phyloP scores from a whole-genome alignment of 2,329 filamentous ascomycete species.

The Cytospora piceicola region DNA sequence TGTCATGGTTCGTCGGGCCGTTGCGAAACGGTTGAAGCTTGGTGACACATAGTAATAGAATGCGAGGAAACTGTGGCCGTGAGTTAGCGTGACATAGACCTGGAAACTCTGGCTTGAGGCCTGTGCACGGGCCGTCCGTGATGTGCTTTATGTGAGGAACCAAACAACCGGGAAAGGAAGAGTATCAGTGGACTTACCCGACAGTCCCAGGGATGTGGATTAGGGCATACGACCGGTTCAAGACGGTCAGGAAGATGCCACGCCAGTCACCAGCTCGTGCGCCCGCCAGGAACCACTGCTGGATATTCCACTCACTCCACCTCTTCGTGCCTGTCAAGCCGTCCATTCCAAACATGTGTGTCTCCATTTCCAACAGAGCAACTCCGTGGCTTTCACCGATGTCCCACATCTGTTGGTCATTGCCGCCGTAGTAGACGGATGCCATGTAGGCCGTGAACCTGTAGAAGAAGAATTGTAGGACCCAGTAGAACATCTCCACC shows the following conservation, averaged over 20 bases:
- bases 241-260: conserved; percentile 44
- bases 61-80: conserved; percentile 57
- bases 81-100: conserved; percentile 6
- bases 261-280: conserved; percentile 43
- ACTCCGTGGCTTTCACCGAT: conserved; percentile 50
- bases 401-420: conserved; percentile 47
- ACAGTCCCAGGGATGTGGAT: conserved; percentile 57
- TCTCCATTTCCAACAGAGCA: conserved; percentile 48
- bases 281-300: conserved; percentile 48
- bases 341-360: conserved; percentile 35
- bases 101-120: not conserved
- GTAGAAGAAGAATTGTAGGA: conserved; percentile 68
- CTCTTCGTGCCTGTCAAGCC: conserved; percentile 38
- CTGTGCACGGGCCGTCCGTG: not conserved
- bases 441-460: conserved; percentile 59
- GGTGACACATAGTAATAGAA: conserved; percentile 65
- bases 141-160: not conserved
- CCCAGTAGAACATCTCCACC: conserved; percentile 77
- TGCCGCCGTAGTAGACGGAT: conserved; percentile 54
- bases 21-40: conserved; percentile 42
- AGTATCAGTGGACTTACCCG: conserved; percentile 38
- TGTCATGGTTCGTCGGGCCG: conserved; percentile 47
- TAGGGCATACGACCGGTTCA: conserved; percentile 54
- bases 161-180: not conserved
- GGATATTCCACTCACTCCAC: conserved; percentile 49